Base-by-base conservation (phyloP, 179 eudicot species). In the Silene coronaria region DNA sequence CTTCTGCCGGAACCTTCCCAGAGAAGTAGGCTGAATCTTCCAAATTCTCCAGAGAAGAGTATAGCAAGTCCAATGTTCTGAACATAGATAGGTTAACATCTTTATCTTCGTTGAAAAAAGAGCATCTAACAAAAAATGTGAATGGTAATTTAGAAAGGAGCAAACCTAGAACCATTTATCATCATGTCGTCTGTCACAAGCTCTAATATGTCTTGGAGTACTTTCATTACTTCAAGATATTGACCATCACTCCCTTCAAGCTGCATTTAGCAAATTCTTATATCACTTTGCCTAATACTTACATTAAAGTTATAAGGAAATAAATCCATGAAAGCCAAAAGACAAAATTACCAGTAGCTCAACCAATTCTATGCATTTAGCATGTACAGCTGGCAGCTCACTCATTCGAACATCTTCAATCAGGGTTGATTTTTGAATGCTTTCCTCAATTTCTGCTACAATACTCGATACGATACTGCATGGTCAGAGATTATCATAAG, bases 201-300 rank as follows among this genome's bases (percentile, higher is more conserved):
- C 85, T 96, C 99, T 85, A 91, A 87, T 9, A 91, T 88, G 83
- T 93, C 99, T 85, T 96, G 97, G 66, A 96, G 90, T 60, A 86
- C 86, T 87, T 84, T 88, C 76, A 96, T 93, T 51, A 96, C 94
- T 80, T 83, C 79, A 74, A 74, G 26, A 84, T 82, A 79, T 46
- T 80, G 88, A 48, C 66, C 75, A 80, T 87, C 91, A 46, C 87
- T 86, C 69, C 97, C 91, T 79, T 88, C 89, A 65, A 86, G 88
- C 97, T 92, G 81, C 76, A 68, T 67, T 66, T 62, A 27, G 32
- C 8, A 22, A 34, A 60, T n/a, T 24, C 68, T 34, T 74, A 58
- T 24, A 38, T 45, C 71, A 36, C 12, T 75, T 27, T 26, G 53
- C 28, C 45, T 14, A 32, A 51, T 75, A 17, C 34, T 8, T 22